Conservation (phyloP, 192 early-diverging fungal genomes). For the Rhizophagus prolifer region DNA sequence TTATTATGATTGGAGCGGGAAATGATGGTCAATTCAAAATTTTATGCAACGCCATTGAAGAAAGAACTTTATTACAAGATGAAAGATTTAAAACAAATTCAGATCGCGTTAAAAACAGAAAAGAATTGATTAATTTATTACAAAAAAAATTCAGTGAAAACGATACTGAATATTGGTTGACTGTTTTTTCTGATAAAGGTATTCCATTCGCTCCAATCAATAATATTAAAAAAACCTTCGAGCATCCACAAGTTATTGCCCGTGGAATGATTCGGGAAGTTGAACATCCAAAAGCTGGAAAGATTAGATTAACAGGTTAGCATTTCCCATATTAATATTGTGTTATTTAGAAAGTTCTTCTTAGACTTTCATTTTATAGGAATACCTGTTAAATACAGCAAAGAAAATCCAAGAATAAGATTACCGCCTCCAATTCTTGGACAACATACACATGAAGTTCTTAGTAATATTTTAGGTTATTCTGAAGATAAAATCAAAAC, state of each 20-base stretch:
- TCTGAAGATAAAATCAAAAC: conserved; percentile 24
- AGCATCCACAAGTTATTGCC: conserved; percentile 68
- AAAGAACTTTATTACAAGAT: conserved; percentile 48
- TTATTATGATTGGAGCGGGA: conserved; percentile 87
- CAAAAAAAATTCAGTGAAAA: conserved; percentile 45
- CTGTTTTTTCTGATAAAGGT: conserved; percentile 61
- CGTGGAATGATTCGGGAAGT: conserved; percentile 76
- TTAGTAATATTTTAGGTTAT: conserved; percentile 67
- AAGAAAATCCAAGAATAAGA: conserved; percentile 61
- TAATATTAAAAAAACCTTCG: conserved; percentile 42
- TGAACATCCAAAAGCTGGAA: conserved; percentile 78
- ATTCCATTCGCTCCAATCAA: conserved; percentile 78
- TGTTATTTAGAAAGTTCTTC: not conserved
- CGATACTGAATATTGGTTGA: conserved; percentile 63
- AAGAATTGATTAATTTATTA: conserved; percentile 62
- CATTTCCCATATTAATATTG: not conserved
- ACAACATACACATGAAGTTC: conserved; percentile 83
- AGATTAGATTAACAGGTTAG: conserved; percentile 70
- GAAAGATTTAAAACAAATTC: conserved; percentile 65
- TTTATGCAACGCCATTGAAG: conserved; percentile 58
- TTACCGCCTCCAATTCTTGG: conserved; percentile 81
- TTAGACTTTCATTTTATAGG: conserved; percentile 30
- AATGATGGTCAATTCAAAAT: conserved; percentile 83
- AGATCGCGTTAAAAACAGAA: conserved; percentile 72
- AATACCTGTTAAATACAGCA: conserved; percentile 76